Evolutionary conservation across 345 rosid genomes (phyloP).

Genomic region (Camelina laxa): DNA sequence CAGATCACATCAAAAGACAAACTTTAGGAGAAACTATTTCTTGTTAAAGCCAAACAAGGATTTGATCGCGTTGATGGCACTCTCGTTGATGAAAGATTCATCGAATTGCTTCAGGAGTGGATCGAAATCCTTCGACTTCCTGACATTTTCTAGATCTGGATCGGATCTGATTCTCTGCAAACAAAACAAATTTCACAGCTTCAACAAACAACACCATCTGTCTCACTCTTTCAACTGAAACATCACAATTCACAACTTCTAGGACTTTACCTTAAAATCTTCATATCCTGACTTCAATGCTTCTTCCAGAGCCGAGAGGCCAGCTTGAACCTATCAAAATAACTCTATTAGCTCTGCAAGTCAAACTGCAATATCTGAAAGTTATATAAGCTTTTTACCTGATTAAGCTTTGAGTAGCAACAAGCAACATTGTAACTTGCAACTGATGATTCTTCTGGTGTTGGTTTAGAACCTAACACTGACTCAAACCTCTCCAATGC

Average conservation of each 20-base stretch:
- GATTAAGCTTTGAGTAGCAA: conserved; percentile 90
- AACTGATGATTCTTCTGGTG: conserved; percentile 69
- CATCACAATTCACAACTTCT: neutral
- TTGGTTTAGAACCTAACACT: conserved; percentile 90
- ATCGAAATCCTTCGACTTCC: conserved; percentile 66
- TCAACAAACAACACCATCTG: conserved; percentile 25
- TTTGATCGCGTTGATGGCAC: conserved; percentile 89
- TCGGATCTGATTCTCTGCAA: conserved; percentile 84
- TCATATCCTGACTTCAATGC: conserved; percentile 84
- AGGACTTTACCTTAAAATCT: conserved; percentile 74
- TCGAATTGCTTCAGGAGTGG: conserved; percentile 78
- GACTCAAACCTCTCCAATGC: conserved; percentile 92
- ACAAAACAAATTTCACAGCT: conserved; percentile 20
- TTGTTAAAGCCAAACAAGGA: conserved; percentile 86
- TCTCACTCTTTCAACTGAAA: neutral
- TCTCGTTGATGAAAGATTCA: conserved; percentile 95
- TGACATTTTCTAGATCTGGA: conserved; percentile 76
- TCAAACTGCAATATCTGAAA: conserved; percentile 17
- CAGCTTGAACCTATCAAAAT: conserved; percentile 71
- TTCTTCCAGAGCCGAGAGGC: conserved; percentile 89
- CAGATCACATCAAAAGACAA: conserved; percentile 35
- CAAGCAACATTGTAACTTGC: conserved; percentile 96
- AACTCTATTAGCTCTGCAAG: conserved; percentile 13
- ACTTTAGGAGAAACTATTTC: conserved; percentile 48
- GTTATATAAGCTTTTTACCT: conserved; percentile 50